These are phyloP conservation scores for Malassezia globosa DNA, from an alignment of 1,284 basidiomycete species.

Conservation along the genomic window DNA sequence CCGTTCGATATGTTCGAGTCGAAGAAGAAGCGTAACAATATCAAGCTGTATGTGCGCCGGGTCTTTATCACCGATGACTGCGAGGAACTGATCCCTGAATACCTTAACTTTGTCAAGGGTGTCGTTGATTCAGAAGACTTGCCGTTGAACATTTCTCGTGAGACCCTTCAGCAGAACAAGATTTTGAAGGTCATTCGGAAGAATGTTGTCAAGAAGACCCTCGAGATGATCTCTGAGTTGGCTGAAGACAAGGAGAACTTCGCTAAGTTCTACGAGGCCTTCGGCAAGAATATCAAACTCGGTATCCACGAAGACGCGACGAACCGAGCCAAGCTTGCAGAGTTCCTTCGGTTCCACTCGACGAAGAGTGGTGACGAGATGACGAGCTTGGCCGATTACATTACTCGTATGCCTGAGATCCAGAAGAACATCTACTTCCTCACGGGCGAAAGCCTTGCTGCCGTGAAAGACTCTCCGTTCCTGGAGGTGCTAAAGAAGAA, in stretches of 20 bases:
- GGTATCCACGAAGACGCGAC: constrained; percentile 98
- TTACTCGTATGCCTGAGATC: constrained; percentile 97
- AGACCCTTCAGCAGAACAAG: constrained; percentile 99
- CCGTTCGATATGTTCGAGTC: constrained; percentile 98
- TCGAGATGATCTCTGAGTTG: constrained; percentile 91
- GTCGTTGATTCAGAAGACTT: constrained; percentile 96
- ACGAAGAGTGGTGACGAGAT: constrained; percentile 88
- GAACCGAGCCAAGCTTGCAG: constrained; percentile 97
- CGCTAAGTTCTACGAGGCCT: constrained; percentile 81
- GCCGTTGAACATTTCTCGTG: constrained; percentile 98
- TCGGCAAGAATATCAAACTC: constrained; percentile 57
- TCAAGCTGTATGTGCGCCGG: constrained; percentile 99
- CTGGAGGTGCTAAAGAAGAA: constrained; percentile 99
- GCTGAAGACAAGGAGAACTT: constrained; percentile 99
- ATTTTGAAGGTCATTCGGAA: constrained; percentile 95
- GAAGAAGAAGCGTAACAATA: constrained; percentile 99
- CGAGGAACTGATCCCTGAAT: constrained; percentile 98
- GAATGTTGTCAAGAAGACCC: constrained; percentile 84
- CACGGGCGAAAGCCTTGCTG: constrained; percentile 88
- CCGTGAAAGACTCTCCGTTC: constrained; percentile 92
- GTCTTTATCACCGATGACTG: constrained; percentile 99
- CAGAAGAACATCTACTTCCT: constrained; percentile 97
- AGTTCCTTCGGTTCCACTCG: constrained; percentile 97
- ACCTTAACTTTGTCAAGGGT: constrained; percentile 98
- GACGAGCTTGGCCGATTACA: constrained; percentile 97